Evolutionary conservation across 2,329 filamentous ascomycete genomes (phyloP).

Genomic region (Trichoderma harzianum): DNA sequence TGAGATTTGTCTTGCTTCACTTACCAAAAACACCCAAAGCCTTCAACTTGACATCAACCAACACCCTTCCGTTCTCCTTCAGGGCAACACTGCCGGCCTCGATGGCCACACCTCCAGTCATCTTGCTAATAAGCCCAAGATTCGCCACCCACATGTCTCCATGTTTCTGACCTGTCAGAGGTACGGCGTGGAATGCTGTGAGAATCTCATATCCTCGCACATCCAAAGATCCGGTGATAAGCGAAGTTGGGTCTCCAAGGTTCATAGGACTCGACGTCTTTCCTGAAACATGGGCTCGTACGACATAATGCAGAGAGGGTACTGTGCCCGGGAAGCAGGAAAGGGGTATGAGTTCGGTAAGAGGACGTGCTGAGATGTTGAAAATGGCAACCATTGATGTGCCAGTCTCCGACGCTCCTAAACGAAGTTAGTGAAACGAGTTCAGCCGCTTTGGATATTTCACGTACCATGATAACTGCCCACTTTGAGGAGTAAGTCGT

Average conservation of each 20-base stretch:
- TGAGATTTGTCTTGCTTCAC: not conserved
- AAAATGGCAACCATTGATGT: slow-evolving; percentile 80
- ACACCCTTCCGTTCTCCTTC: slow-evolving; percentile 53
- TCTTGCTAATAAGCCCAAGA: slow-evolving; percentile 78
- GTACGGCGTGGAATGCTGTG: slow-evolving; percentile 64
- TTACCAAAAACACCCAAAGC: slow-evolving; percentile 71
- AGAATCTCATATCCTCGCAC: slow-evolving; percentile 76
- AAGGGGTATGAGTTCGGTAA: slow-evolving; percentile 69
- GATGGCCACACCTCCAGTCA: slow-evolving; percentile 82
- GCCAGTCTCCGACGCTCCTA: slow-evolving; percentile 58
- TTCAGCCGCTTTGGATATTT: not conserved
- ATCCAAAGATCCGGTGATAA: slow-evolving; percentile 62
- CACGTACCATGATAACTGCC: slow-evolving; percentile 70
- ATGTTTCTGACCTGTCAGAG: slow-evolving; percentile 46
- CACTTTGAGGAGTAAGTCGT: slow-evolving; percentile 70
- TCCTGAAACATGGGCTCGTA: slow-evolving; percentile 69
- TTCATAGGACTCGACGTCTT: slow-evolving; percentile 54
- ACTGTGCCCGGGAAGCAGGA: slow-evolving; percentile 69
- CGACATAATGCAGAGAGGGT: slow-evolving; percentile 58
- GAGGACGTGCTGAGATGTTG: slow-evolving; percentile 63
- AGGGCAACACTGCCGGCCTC: slow-evolving; percentile 58
- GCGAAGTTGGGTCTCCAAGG: slow-evolving; percentile 40
- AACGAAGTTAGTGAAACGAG: not conserved
- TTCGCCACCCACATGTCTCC: slow-evolving; percentile 56
- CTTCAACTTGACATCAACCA: slow-evolving; percentile 69